Evolutionary conservation across 75 land plant species (phyloP).

Genomic region (Isoetes taiwanensis): DNA sequence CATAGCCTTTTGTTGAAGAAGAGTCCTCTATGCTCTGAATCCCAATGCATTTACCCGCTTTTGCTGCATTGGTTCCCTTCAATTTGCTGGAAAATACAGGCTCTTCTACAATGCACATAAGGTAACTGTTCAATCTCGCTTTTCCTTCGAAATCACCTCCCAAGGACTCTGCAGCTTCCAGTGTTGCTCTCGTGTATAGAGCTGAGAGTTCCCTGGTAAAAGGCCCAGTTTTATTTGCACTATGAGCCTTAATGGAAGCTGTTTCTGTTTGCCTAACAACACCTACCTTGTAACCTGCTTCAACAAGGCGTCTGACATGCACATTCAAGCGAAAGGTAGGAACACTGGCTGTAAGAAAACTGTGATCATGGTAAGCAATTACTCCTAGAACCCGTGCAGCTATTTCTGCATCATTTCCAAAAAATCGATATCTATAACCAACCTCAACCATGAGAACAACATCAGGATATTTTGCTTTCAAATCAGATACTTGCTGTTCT

Average conservation of each 20-base stretch:
- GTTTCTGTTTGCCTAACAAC: slow-evolving; percentile 95
- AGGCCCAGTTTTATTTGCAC: slow-evolving; percentile 55
- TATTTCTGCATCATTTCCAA: slow-evolving; percentile 80
- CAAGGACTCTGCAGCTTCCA: slow-evolving; percentile 74
- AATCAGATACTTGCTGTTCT: slow-evolving; percentile 75
- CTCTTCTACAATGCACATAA: slow-evolving; percentile 73
- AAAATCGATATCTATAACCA: slow-evolving; percentile 81
- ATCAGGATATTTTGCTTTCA: slow-evolving; percentile 63
- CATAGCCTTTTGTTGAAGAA: slow-evolving; percentile 20
- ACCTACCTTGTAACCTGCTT: slow-evolving; percentile 90
- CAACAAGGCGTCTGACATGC: slow-evolving; percentile 76
- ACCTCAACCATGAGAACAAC: slow-evolving; percentile 85
- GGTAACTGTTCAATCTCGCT: slow-evolving; percentile 36
- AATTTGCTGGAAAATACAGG: slow-evolving; percentile 5
- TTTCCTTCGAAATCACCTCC: slow-evolving; percentile 39
- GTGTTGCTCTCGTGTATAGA: slow-evolving; percentile 74
- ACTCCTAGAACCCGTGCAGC: slow-evolving; percentile 83
- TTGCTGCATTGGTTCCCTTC: neutral
- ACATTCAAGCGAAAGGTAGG: slow-evolving; percentile 73
- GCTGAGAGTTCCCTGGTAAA: slow-evolving; percentile 75
- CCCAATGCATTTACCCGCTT: neutral
- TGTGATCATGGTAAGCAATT: slow-evolving; percentile 65
- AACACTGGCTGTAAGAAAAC: slow-evolving; percentile 77
- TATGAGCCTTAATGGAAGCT: slow-evolving; percentile 81
- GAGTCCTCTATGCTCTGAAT: slow-evolving; percentile 4